Percentiles rank a stretch among this genome's conserved stretches.
These are phyloP conservation scores for Cyclotella baltica DNA, from an alignment of 108 stramenopile species.

Conservation along the genomic window DNA sequence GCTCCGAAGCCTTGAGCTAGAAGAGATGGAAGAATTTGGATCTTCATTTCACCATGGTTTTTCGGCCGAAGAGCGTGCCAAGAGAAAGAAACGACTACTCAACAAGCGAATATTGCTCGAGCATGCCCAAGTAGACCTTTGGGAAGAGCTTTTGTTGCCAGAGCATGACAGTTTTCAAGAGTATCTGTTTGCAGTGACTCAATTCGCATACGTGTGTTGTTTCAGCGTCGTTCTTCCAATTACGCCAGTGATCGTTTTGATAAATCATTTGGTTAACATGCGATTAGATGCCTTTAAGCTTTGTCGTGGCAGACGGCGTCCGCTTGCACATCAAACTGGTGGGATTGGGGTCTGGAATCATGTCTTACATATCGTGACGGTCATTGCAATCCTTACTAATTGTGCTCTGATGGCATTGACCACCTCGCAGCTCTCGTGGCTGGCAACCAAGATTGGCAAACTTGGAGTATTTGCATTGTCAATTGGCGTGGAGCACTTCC, in stretches of 20 bases:
- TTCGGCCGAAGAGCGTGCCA: slow-evolving; percentile 42
- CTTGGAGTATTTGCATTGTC: slow-evolving; percentile 76
- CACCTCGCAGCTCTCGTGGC: slow-evolving; percentile 60
- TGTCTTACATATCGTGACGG: slow-evolving; percentile 94
- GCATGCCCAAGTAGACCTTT: slow-evolving; percentile 86
- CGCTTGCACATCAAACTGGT: slow-evolving; percentile 90
- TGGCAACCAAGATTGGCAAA: slow-evolving; percentile 61
- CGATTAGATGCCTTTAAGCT: slow-evolving; percentile 97
- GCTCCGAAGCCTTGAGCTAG: slow-evolving; percentile 65
- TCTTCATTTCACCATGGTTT: slow-evolving; percentile 32
- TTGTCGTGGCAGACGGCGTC: slow-evolving; percentile 88
- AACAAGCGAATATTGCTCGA: slow-evolving; percentile 86
- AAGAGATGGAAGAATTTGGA: slow-evolving; percentile 56
- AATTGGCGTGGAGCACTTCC: slow-evolving; percentile 90
- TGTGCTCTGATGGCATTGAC: slow-evolving; percentile 95
- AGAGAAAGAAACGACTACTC: slow-evolving; percentile 57
- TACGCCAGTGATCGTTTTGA: slow-evolving; percentile 90
- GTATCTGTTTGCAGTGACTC: slow-evolving; percentile 90
- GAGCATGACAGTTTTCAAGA: slow-evolving; percentile 93
- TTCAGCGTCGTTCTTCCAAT: slow-evolving; percentile 97
- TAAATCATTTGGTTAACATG: slow-evolving; percentile 95
- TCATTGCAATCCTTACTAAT: slow-evolving; percentile 95
- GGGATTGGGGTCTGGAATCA: slow-evolving; percentile 98
- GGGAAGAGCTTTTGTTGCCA: slow-evolving; percentile 86
- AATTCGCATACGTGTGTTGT: slow-evolving; percentile 96